Conservation (phyloP, 2,329 filamentous ascomycete genomes). For the Fusarium sp. region DNA sequence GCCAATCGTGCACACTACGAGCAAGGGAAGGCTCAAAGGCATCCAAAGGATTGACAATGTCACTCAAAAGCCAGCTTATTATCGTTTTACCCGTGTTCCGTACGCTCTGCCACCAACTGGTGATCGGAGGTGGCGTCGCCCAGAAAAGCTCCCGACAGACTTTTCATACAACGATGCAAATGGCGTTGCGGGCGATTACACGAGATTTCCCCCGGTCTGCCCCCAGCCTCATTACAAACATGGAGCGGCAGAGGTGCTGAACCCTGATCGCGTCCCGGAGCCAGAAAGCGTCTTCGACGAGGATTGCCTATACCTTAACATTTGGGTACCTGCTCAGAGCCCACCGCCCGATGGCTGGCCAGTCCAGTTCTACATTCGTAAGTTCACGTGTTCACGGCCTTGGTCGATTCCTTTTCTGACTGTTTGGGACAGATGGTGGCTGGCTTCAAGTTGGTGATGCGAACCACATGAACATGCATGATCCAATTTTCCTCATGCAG, state of each 20-base stretch:
- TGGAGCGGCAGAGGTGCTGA: not conserved
- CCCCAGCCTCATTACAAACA: not conserved
- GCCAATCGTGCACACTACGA: not conserved
- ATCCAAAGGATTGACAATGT: not conserved
- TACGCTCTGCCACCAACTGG: not conserved
- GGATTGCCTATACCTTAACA: not conserved
- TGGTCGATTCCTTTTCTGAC: not conserved
- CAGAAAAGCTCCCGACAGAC: not conserved
- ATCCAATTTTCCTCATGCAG: not conserved
- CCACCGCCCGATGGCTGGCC: not conserved
- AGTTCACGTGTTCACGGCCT: accelerated
- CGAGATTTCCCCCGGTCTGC: not conserved
- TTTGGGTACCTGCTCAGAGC: not conserved
- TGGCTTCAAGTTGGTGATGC: not conserved
- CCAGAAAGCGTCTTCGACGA: not conserved
- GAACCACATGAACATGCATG: not conserved
- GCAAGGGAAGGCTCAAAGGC: not conserved
- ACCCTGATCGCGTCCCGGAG: not conserved
- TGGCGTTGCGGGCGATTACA: not conserved
- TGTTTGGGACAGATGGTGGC: not conserved
- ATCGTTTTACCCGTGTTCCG: not conserved
- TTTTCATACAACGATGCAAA: not conserved
- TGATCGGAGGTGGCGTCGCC: not conserved
- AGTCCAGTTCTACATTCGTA: not conserved
- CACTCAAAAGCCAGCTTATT: not conserved